A percentile compares a stretch with the other conserved stretches of the same genome.
These are phyloP conservation scores for Fragaria vesca DNA, from an alignment of 306 rosid genomes.

Conservation along the genomic window DNA sequence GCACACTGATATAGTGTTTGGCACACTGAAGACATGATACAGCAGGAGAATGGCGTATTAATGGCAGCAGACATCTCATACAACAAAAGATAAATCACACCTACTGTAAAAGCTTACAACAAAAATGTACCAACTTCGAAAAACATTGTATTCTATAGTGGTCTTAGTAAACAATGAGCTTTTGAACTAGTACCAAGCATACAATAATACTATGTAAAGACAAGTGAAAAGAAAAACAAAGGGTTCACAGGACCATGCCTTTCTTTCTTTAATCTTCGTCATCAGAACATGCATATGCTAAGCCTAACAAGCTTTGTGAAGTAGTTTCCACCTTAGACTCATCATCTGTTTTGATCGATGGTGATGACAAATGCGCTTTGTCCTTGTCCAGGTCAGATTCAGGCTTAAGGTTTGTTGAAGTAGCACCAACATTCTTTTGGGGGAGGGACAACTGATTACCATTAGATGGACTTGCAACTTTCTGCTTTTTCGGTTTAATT, in stretches of 20 bases:
- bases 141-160: neutral
- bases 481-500: slow-evolving; percentile 84
- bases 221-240: slow-evolving; percentile 4
- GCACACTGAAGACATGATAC: neutral
- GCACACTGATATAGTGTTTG: too few relatives aligned
- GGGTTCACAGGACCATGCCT: neutral
- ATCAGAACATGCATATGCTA: slow-evolving; percentile 83
- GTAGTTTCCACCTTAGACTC: slow-evolving; percentile 39
- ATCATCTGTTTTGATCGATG: slow-evolving; percentile 32
- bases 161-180: neutral
- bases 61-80: neutral
- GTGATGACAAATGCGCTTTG: slow-evolving; percentile 27
- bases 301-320: slow-evolving; percentile 67
- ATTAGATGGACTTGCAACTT: slow-evolving; percentile 39
- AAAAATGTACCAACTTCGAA: neutral
- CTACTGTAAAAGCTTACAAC: neutral
- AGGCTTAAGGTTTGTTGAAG: slow-evolving; percentile 21
- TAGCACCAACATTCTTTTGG: slow-evolving; percentile 20
- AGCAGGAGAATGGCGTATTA: neutral
- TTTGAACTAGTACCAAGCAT: neutral
- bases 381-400: slow-evolving; percentile 32
- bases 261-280: slow-evolving; percentile 52
- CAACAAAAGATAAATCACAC: neutral
- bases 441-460: slow-evolving; percentile 29
- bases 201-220: slow-evolving; percentile 8